Evolutionary conservation across 1,284 basidiomycete species (phyloP).

Genomic region (Rhodotorula sp.): DNA sequence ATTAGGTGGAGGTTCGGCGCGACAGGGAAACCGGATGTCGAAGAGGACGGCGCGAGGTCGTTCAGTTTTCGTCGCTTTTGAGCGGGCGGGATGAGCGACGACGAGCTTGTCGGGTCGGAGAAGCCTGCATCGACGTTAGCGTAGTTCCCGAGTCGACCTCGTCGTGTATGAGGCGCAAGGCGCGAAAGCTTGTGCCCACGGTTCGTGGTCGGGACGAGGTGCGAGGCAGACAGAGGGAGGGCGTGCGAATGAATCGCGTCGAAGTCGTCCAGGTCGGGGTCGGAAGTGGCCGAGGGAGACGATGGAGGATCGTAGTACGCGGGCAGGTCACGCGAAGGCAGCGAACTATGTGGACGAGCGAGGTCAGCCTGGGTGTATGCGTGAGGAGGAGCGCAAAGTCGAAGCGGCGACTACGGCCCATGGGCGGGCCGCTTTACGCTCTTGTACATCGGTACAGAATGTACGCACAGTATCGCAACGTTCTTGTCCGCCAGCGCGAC

Average conservation of each 20-base stretch:
- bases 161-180: constrained; percentile 30
- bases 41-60: constrained; percentile 18
- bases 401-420: background rate
- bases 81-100: constrained; percentile 4
- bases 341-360: constrained; percentile 10
- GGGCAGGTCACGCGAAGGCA: constrained; percentile 30
- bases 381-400: no score
- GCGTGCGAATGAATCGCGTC: background rate
- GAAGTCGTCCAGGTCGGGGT: background rate
- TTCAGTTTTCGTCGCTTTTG: constrained; percentile 36
- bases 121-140: constrained; percentile 34
- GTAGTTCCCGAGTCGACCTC: constrained; percentile 41
- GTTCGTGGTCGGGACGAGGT: constrained; percentile 34
- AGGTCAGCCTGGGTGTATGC: background rate
- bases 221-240: background rate
- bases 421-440: background rate
- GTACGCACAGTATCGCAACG: constrained; percentile 20
- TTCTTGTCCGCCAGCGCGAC: constrained; percentile 17
- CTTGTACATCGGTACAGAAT: no score
- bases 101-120: constrained; percentile 6
- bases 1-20: constrained; percentile 37
- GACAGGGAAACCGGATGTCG: constrained; percentile 24
- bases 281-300: background rate
- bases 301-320: constrained; percentile 35
- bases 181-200: constrained; percentile 43